Evolutionary conservation across 2,329 filamentous ascomycete genomes (phyloP).

Genomic region (Tetracladium maxilliforme): DNA sequence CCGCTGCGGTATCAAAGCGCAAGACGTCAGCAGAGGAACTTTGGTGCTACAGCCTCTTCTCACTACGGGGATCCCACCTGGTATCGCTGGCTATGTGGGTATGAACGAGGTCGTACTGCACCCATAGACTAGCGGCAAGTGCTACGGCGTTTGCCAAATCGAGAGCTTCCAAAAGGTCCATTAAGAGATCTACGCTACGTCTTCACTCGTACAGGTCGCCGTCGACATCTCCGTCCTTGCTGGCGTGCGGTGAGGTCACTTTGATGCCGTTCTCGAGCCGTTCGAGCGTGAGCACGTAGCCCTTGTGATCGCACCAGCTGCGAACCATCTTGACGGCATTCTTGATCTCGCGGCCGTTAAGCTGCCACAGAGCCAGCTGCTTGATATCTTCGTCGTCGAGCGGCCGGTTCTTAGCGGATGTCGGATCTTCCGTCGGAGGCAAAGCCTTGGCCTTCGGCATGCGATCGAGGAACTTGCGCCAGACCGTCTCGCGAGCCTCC

Average conservation of each 20-base stretch:
- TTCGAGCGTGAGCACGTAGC: conserved; percentile 22
- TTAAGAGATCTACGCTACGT: too few relatives aligned
- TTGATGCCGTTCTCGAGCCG: conserved; percentile 28
- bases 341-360: conserved; percentile 32
- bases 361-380: conserved; percentile 22
- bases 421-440: neutral
- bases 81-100: too few relatives aligned
- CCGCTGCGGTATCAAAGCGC: too few relatives aligned
- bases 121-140: too few relatives aligned
- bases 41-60: too few relatives aligned
- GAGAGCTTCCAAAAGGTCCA: too few relatives aligned
- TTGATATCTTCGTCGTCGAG: conserved; percentile 19
- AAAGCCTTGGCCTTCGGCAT: conserved; percentile 9
- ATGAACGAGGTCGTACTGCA: too few relatives aligned
- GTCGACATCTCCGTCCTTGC: too few relatives aligned
- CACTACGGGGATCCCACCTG: too few relatives aligned
- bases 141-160: too few relatives aligned
- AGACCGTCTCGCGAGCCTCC: conserved; percentile 23
- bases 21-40: too few relatives aligned
- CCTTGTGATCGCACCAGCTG: conserved; percentile 28
- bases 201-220: too few relatives aligned
- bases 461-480: conserved; percentile 28
- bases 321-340: conserved; percentile 28
- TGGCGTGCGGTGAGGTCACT: conserved; percentile 26
- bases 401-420: conserved; percentile 1